Percentiles rank a stretch among this genome's conserved stretches.
These are phyloP conservation scores for Suhomyces xylopsoci DNA, from an alignment of 805 yeast species.

Conservation along the genomic window DNA sequence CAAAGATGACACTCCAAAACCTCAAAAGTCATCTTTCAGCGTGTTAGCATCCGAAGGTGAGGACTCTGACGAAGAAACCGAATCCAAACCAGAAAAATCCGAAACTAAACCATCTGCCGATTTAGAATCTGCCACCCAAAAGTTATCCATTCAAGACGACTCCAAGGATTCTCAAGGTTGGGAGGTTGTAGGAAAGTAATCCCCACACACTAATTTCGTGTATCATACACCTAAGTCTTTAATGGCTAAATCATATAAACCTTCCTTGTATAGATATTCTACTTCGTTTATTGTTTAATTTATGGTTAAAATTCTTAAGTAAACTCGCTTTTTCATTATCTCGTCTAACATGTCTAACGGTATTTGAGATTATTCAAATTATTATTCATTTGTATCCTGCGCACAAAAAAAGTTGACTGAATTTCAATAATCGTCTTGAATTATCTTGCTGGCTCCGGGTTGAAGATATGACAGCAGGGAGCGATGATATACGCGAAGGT, in stretches of 20 bases:
- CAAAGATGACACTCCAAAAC: slow-evolving; percentile 27
- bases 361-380: no score
- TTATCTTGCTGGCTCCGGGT: not conserved
- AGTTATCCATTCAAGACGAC: slow-evolving; percentile 28
- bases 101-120: slow-evolving; percentile 9
- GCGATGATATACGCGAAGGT: slow-evolving; percentile 10
- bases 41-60: slow-evolving; percentile 50
- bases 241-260: not conserved
- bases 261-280: slow-evolving; percentile 5
- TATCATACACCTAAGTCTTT: not conserved
- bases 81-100: slow-evolving; percentile 11
- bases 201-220: not conserved
- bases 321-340: not conserved
- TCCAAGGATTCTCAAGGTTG: slow-evolving; percentile 36
- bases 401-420: not conserved
- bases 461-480: not conserved
- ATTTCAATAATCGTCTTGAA: not conserved
- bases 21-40: slow-evolving; percentile 44
- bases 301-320: slow-evolving; percentile 1
- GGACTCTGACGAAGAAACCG: slow-evolving; percentile 47
- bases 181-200: slow-evolving; percentile 45
- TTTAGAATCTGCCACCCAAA: slow-evolving; percentile 38
- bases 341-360: no score
- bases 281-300: slow-evolving; percentile 7
- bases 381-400: not conserved